Evolutionary conservation across 257 asterid genomes (phyloP).

Genomic region (Catharanthus roseus): DNA sequence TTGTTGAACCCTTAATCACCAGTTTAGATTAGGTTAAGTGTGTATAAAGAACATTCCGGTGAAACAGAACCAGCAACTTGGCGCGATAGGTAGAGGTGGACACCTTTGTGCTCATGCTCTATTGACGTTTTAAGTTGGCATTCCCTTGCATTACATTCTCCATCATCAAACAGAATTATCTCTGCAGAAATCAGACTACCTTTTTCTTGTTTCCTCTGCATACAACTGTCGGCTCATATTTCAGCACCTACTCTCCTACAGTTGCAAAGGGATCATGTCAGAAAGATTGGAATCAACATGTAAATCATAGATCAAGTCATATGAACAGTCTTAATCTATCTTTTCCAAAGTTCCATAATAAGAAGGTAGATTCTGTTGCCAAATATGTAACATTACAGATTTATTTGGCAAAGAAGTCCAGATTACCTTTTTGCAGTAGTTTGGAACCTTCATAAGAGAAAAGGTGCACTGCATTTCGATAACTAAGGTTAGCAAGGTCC

Average conservation of each 20-base stretch:
- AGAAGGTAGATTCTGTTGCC: background rate
- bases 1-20: background rate
- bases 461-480: slow-evolving; percentile 51
- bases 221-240: too few relatives aligned
- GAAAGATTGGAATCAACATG: background rate
- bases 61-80: too few relatives aligned
- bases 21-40: too few relatives aligned
- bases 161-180: background rate
- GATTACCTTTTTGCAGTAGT: slow-evolving; percentile 25
- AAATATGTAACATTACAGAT: background rate
- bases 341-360: background rate
- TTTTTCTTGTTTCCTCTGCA: background rate
- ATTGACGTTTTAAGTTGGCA: background rate
- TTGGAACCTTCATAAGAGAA: slow-evolving; percentile 85
- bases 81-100: background rate
- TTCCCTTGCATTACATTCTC: background rate
- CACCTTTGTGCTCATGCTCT: too few relatives aligned
- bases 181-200: background rate
- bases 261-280: background rate
- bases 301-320: background rate
- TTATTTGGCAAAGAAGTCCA: background rate
- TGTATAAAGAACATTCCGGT: too few relatives aligned
- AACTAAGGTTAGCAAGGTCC: slow-evolving; percentile 70
- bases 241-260: slow-evolving; percentile 3
- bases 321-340: background rate